Evolutionary conservation across 2,329 filamentous ascomycete genomes (phyloP).

Genomic region (Botrytis sinoallii): DNA sequence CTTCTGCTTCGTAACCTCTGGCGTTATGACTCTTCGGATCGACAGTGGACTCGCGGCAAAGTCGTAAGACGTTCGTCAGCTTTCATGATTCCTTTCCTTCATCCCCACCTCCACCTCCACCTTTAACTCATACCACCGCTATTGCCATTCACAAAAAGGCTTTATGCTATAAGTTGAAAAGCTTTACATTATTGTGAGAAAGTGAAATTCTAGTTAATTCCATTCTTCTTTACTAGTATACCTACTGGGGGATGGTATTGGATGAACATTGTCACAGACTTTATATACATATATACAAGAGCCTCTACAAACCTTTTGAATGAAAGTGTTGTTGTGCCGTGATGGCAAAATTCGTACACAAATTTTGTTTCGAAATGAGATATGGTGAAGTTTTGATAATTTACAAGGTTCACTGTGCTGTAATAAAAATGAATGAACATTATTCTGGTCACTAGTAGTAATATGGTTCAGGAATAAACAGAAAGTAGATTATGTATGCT

Average conservation of each 20-base stretch:
- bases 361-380: background rate
- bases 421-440: background rate
- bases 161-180: background rate
- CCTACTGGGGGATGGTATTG: background rate
- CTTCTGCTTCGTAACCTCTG: background rate
- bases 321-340: background rate
- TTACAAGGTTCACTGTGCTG: background rate
- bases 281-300: background rate
- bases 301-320: background rate
- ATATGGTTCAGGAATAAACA: background rate
- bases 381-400: background rate
- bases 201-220: background rate
- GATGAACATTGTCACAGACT: rapidly evolving
- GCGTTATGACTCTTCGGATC: background rate
- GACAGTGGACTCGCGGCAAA: background rate
- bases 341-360: background rate
- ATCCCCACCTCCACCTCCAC: background rate
- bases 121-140: background rate
- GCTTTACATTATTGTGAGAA: background rate
- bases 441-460: background rate
- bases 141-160: background rate
- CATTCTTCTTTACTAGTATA: background rate
- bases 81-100: background rate
- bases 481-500: background rate
- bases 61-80: background rate